Conservation (phyloP, 108 stramenopile genomes). For the Nitzschia sp. region DNA sequence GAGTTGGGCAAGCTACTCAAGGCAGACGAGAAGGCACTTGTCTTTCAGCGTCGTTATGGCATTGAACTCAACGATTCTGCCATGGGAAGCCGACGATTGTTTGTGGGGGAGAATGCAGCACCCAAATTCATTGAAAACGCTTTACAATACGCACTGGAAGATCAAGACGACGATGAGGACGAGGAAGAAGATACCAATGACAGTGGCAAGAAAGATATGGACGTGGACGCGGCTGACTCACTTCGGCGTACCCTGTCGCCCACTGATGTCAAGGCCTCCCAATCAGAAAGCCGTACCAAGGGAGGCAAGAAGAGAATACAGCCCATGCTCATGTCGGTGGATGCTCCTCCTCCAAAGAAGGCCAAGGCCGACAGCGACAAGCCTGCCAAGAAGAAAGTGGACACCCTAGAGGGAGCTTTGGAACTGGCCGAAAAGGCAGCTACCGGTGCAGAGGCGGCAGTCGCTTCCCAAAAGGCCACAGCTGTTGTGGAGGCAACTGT, state of each 20-base stretch:
- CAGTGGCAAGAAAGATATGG: conserved; percentile 1
- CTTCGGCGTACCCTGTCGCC: conserved; percentile 15
- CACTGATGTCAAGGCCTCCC: conserved; percentile 20
- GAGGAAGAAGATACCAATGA: conserved; percentile 3
- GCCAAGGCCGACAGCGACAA: conserved; percentile 9
- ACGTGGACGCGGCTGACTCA: conserved; percentile 8
- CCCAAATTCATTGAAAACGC: conserved; percentile 84
- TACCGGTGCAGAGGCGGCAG: conserved; percentile 32
- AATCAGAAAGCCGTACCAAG: conserved; percentile 38
- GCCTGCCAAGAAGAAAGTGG: conserved; percentile 28
- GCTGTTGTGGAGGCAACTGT: conserved; percentile 7
- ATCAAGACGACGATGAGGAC: conserved; percentile 38
- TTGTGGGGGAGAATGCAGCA: conserved; percentile 67
- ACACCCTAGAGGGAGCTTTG: conserved; percentile 55
- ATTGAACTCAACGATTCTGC: conserved; percentile 54
- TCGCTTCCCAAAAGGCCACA: conserved; percentile 10
- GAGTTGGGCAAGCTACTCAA: conserved; percentile 74
- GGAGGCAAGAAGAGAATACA: conserved; percentile 64
- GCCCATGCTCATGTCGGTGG: conserved; percentile 49
- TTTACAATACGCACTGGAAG: conserved; percentile 71
- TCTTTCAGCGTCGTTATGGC: conserved; percentile 79
- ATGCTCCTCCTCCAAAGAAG: conserved; percentile 24
- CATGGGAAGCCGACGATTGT: conserved; percentile 35
- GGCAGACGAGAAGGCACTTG: conserved; percentile 45
- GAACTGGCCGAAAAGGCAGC: conserved; percentile 57